Conservation (phyloP, 2,329 filamentous ascomycete species). For the Escovopsis weberi region DNA sequence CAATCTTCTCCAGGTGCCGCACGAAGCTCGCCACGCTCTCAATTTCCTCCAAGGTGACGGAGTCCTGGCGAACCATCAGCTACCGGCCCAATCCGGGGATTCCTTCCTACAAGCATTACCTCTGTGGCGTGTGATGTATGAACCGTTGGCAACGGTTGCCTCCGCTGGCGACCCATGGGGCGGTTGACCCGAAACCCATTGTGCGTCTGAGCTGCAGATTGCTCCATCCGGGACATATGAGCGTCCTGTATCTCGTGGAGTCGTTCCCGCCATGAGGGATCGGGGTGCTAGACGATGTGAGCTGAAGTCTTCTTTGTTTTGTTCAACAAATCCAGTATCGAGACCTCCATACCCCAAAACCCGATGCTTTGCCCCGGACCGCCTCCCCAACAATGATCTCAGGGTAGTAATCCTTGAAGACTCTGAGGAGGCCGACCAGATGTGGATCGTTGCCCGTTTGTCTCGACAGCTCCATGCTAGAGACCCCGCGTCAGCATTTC, state of each 20-base stretch:
- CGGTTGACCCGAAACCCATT: conserved; percentile 50
- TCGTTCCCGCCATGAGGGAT: conserved; percentile 57
- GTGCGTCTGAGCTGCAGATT: conserved; percentile 19
- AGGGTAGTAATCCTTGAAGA: conserved; percentile 87
- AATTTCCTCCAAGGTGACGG: conserved; percentile 62
- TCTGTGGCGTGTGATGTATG: conserved; percentile 62
- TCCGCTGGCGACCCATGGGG: conserved; percentile 18
- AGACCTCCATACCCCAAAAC: conserved; percentile 38
- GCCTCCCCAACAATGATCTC: conserved; percentile 69
- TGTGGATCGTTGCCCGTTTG: conserved; percentile 58
- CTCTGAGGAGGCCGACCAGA: conserved; percentile 57
- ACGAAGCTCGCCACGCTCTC: conserved; percentile 57
- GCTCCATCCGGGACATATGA: conserved; percentile 33
- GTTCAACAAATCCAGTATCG: too few relatives aligned
- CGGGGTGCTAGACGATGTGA: conserved; percentile 45
- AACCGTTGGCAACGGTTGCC: conserved; percentile 46
- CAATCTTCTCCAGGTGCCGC: conserved; percentile 59
- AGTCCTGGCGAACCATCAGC: conserved; percentile 28
- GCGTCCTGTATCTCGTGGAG: conserved; percentile 52
- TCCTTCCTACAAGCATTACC: conserved; percentile 19
- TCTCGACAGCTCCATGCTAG: conserved; percentile 40
- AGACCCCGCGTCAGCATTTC: not conserved
- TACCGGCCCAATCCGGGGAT: not conserved
- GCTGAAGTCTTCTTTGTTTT: not conserved
- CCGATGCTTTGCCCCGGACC: conserved; percentile 43